Evolutionary conservation across 768 basidiomycete species (phyloP).

Genomic region (Pluteus cervinus): DNA sequence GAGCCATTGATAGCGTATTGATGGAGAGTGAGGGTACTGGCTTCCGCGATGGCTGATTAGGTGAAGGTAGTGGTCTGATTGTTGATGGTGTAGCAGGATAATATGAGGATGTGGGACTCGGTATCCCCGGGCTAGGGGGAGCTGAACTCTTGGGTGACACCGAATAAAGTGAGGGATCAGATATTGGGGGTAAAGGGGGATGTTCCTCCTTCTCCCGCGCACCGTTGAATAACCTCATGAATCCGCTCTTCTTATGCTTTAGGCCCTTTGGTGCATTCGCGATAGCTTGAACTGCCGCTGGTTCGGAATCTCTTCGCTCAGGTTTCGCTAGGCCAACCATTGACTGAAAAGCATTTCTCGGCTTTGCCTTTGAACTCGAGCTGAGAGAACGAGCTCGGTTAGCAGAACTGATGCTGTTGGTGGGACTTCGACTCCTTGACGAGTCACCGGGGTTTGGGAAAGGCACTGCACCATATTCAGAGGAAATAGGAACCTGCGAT

Average conservation of each 20-base stretch:
- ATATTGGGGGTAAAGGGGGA: conserved; percentile 53
- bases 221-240: conserved; percentile 67
- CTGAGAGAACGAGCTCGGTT: conserved; percentile 57
- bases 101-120: too few relatives aligned
- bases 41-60: too few relatives aligned
- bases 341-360: conserved; percentile 37
- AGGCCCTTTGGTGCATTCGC: conserved; percentile 32
- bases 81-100: too few relatives aligned
- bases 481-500: conserved; percentile 25
- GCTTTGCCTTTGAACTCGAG: conserved; percentile 48
- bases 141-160: conserved; percentile 22
- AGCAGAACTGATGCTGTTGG: too few relatives aligned
- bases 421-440: too few relatives aligned
- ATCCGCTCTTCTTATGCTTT: conserved; percentile 77
- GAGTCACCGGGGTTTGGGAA: conserved; percentile 9
- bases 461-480: conserved; percentile 17
- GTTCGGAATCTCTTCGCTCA: conserved; percentile 40
- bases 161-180: conserved; percentile 27
- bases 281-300: conserved; percentile 11
- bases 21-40: conserved; percentile 33
- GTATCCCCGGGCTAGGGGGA: conserved; percentile 38
- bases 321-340: conserved; percentile 33
- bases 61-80: neutral
- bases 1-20: conserved; percentile 24
- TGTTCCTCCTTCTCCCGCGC: conserved; percentile 42